Evolutionary conservation across 768 basidiomycete genomes (phyloP), one percentile per base, ranked within the genome.

Genomic region (Xerocomellus dryophilus): DNA sequence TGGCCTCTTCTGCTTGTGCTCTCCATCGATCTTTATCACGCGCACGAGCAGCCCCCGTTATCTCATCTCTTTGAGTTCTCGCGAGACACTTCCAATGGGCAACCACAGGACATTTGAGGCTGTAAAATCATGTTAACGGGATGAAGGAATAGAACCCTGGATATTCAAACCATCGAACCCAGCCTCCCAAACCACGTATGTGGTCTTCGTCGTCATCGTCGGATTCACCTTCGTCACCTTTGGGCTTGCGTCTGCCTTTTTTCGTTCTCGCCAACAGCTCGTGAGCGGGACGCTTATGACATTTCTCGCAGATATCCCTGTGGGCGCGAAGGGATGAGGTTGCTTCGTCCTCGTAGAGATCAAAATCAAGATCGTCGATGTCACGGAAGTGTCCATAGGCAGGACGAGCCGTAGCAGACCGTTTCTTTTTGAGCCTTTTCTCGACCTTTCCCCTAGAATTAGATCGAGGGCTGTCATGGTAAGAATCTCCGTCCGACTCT

Each of bases 31-130:
- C 66, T 54, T 66, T 66, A 54, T 87, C 85, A 51, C 74, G 76
- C 40, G 78, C 76, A 40, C 76, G 76, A 18, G 81, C 81, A 53
- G 88, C 88, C 61, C 79, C 83, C 34, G 84, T 71, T 29, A 94
- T 86, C 57, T 91, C 88, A 34, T 87, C 85, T 35, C 82, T 81
- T 65, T 90, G 85, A 18, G 75, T 75, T 43, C 65, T 68, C 14
- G 85, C 78, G 25, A 93, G 73, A 66, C 90, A 93, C 35, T 70
- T 78, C 88, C 88, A 93, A 66, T 93, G 91, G 36, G 81, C 81
- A 20, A 78, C 76, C 41, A 91, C 82, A 14, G 88, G 86, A 56
- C 91, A 94, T 66, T 83, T 86, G 39, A 90, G 76, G 65, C 90
- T 92, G 52, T 21, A 25, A 44, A 64, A 46, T 21, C 3, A 39